Evolutionary conservation across 305 asterid genomes (phyloP).

Genomic region (Striga hermonthica): DNA sequence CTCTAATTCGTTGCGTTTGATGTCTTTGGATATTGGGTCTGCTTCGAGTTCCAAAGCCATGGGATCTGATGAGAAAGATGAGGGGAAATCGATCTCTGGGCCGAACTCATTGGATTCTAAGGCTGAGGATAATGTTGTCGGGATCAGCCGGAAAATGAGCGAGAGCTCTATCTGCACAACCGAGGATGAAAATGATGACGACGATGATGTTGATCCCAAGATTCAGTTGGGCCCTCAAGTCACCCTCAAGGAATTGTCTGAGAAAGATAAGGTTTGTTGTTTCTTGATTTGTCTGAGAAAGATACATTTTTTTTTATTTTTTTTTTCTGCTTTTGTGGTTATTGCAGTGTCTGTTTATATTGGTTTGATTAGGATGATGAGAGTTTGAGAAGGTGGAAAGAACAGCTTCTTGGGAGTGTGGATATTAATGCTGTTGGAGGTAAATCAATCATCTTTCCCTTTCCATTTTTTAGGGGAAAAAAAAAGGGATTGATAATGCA

Average conservation of each 20-base stretch:
- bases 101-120: too few relatives aligned
- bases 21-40: slow-evolving; percentile 43
- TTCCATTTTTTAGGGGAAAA: neutral
- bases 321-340: neutral
- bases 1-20: slow-evolving; percentile 16
- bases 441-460: slow-evolving; percentile 1
- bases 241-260: slow-evolving; percentile 38
- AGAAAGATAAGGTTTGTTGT: slow-evolving; percentile 52
- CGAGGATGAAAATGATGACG: slow-evolving; percentile 40
- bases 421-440: slow-evolving; percentile 41
- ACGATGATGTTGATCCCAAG: slow-evolving; percentile 41
- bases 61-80: slow-evolving; percentile 29
- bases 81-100: neutral
- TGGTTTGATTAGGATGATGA: slow-evolving; percentile 37
- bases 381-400: slow-evolving; percentile 49
- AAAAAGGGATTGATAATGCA: slow-evolving; percentile 26
- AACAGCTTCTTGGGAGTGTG: slow-evolving; percentile 46
- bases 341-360: neutral
- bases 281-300: neutral
- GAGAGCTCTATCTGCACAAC: slow-evolving; percentile 41
- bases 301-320: neutral
- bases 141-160: slow-evolving; percentile 36
- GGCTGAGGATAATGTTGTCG: slow-evolving; percentile 31
- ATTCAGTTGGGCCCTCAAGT: slow-evolving; percentile 27
- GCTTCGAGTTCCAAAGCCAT: slow-evolving; percentile 41